Conservation (phyloP, 1,284 basidiomycete genomes). For the Naganishia albida region DNA sequence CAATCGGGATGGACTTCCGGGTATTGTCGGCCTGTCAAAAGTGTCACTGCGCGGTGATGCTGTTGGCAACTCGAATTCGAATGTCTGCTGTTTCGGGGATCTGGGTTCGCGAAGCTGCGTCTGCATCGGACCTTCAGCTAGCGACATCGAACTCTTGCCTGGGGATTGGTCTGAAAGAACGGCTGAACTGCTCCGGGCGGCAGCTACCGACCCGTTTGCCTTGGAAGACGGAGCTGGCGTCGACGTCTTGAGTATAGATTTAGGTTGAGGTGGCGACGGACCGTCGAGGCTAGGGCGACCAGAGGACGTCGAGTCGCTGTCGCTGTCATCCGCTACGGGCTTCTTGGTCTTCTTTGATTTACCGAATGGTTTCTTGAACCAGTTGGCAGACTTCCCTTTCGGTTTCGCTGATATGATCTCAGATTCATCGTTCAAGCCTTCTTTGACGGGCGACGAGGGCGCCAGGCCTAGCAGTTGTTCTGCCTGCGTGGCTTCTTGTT, state of each 20-base stretch:
- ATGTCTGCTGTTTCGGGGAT: conserved; percentile 39
- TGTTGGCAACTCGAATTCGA: conserved; percentile 54
- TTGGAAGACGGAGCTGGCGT: background rate
- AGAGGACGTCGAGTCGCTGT: conserved; percentile 24
- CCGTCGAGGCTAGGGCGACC: conserved; percentile 5
- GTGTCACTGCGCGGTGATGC: conserved; percentile 53
- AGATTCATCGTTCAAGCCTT: conserved; percentile 30
- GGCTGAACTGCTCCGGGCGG: background rate
- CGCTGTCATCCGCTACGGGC: conserved; percentile 14
- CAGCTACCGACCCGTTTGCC: background rate
- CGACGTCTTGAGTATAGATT: conserved; percentile 13
- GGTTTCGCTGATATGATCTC: conserved; percentile 31
- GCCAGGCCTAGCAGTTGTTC: conserved; percentile 47
- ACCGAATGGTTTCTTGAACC: conserved; percentile 52
- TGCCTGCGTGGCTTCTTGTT: conserved; percentile 44
- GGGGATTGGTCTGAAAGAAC: conserved; percentile 7
- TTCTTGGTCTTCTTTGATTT: conserved; percentile 43
- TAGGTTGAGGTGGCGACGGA: conserved; percentile 3
- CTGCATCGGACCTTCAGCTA: background rate
- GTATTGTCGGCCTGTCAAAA: conserved; percentile 47
- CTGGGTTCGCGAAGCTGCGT: background rate
- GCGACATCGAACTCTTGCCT: conserved; percentile 2
- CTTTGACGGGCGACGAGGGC: conserved; percentile 35
- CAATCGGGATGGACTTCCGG: conserved; percentile 12
- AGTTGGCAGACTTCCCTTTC: conserved; percentile 48